Evolutionary conservation across 2,329 filamentous ascomycete species (phyloP).

Genomic region (Cladosporium sp.): DNA sequence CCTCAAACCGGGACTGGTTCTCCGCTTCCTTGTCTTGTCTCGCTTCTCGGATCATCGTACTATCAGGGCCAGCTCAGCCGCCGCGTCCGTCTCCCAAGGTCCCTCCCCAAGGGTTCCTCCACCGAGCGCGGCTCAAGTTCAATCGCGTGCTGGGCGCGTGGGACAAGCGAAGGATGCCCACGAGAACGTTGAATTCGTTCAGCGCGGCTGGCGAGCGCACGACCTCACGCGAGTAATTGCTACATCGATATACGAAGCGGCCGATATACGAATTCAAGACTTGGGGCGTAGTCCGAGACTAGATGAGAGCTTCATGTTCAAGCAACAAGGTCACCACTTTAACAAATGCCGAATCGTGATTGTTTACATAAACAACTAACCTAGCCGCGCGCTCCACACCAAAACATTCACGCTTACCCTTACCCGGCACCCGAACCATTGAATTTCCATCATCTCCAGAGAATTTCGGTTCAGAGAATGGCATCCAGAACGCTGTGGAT

Average conservation of each 20-base stretch:
- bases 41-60: neutral
- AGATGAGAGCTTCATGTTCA: neutral
- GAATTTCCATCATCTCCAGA: neutral
- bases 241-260: neutral
- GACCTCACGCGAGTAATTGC: conserved; percentile 1
- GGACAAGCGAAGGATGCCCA: conserved; percentile 7
- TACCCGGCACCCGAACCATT: neutral
- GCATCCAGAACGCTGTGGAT: conserved; percentile 3
- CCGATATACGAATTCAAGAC: neutral
- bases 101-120: neutral
- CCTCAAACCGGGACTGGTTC: neutral
- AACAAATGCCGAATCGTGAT: neutral
- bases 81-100: neutral
- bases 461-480: conserved; percentile 11
- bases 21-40: neutral
- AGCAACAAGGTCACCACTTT: neutral
- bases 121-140: conserved; percentile 2
- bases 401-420: neutral
- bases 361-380: conserved; percentile 3
- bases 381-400: neutral
- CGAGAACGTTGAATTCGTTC: conserved; percentile 2
- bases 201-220: neutral
- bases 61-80: conserved; percentile 5
- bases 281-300: neutral
- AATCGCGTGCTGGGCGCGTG: conserved; percentile 9